These are phyloP conservation scores for Orbilia oligospora DNA, from an alignment of 2,329 filamentous ascomycete genomes.

Conservation along the genomic window DNA sequence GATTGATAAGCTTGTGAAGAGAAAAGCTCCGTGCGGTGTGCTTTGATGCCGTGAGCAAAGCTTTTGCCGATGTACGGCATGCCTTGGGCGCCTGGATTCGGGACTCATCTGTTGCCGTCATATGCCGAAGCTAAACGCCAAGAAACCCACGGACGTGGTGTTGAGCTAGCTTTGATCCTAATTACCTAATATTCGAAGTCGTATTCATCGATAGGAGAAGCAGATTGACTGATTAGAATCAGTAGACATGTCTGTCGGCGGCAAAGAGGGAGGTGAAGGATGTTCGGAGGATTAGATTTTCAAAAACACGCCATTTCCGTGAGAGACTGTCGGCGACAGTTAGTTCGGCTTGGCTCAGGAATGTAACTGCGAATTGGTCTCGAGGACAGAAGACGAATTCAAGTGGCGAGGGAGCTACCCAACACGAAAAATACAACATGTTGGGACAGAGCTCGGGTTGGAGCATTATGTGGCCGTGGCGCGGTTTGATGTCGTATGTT, in stretches of 20 bases:
- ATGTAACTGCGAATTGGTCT: neutral
- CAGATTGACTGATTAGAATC: neutral
- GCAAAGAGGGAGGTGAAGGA: neutral
- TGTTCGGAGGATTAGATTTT: neutral
- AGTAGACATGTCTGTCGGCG: neutral
- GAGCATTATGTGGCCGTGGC: neutral
- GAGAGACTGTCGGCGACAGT: neutral
- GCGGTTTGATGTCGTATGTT: neutral
- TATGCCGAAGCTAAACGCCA: slow-evolving; percentile 18
- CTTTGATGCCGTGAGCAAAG: slow-evolving; percentile 26
- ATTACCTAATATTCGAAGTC: neutral
- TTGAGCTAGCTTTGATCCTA: slow-evolving; percentile 1
- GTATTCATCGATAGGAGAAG: neutral
- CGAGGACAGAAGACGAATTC: neutral
- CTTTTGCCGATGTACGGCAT: slow-evolving; percentile 10
- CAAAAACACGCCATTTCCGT: neutral
- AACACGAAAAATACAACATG: slow-evolving; percentile 13
- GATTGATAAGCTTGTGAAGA: slow-evolving; percentile 6
- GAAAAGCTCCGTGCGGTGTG: slow-evolving; percentile 24
- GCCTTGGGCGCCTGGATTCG: slow-evolving; percentile 17
- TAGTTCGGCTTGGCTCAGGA: neutral
- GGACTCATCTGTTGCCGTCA: slow-evolving; percentile 32
- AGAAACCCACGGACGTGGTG: slow-evolving; percentile 11
- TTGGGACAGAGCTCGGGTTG: neutral
- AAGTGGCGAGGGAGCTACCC: neutral